Conservation (phyloP, 805 yeast genomes). For the Wickerhamiella brachini region DNA sequence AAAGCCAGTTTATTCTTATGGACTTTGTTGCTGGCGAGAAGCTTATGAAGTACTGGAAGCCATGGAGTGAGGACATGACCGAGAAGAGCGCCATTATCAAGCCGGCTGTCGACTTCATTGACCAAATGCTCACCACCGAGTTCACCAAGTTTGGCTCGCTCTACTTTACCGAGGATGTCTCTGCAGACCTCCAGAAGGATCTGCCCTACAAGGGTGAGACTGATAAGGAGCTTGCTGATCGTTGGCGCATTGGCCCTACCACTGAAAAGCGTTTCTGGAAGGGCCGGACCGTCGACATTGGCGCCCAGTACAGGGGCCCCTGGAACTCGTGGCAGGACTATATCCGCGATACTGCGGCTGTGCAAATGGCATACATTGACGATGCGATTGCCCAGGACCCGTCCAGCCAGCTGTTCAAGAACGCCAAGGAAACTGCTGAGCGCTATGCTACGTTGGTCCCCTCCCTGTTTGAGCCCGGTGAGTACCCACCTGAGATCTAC, state of each 20-base stretch:
- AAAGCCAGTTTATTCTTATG: conserved; percentile 66
- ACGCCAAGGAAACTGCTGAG: conserved; percentile 36
- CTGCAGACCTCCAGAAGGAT: conserved; percentile 29
- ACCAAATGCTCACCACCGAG: conserved; percentile 37
- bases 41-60: conserved; percentile 85
- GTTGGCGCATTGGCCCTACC: conserved; percentile 90
- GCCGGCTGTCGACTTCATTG: conserved; percentile 59
- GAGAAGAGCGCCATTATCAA: conserved; percentile 41
- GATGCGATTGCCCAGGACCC: conserved; percentile 43
- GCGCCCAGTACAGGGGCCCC: conserved; percentile 53
- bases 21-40: conserved; percentile 69
- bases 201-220: conserved; percentile 51
- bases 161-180: conserved; percentile 62
- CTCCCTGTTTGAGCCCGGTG: conserved; percentile 36
- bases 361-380: conserved; percentile 51
- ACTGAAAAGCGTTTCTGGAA: conserved; percentile 69
- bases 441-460: conserved; percentile 45
- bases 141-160: conserved; percentile 72
- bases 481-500: conserved; percentile 42
- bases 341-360: conserved; percentile 45
- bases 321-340: conserved; percentile 58
- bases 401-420: conserved; percentile 25
- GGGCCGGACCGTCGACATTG: conserved; percentile 40
- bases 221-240: conserved; percentile 36
- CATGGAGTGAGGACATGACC: conserved; percentile 47